Evolutionary conservation across 2,329 filamentous ascomycete species (phyloP).

Genomic region (Waltergamsia citrina): DNA sequence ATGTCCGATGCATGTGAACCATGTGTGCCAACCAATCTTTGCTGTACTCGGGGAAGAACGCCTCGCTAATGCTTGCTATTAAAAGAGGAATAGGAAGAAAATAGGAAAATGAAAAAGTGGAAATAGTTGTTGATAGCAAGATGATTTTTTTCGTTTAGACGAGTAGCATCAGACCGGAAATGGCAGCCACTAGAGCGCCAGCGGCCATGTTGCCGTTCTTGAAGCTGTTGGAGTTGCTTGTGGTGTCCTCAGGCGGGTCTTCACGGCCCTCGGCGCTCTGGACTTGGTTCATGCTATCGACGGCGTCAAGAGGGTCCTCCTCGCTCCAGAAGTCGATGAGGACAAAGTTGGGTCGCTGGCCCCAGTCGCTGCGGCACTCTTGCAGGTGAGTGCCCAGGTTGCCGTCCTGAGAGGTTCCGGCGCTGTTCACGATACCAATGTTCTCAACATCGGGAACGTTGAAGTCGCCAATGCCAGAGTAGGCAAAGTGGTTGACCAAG

Average conservation of each 20-base stretch:
- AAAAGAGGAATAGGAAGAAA: too few species aligned
- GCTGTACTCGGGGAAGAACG: too few species aligned
- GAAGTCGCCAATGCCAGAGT: constrained; percentile 46
- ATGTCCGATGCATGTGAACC: too few species aligned
- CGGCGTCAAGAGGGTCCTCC: constrained; percentile 58
- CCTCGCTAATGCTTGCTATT: too few species aligned
- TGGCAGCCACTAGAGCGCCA: too few species aligned
- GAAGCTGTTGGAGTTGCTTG: too few species aligned
- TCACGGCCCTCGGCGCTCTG: constrained; percentile 25
- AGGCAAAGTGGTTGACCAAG: constrained; percentile 74
- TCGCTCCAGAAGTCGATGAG: constrained; percentile 75
- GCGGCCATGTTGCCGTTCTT: too few species aligned
- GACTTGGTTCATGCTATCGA: constrained; percentile 58
- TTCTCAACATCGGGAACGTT: constrained; percentile 51
- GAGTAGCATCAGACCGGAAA: too few species aligned
- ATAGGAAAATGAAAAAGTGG: too few species aligned
- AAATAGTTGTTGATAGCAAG: too few species aligned
- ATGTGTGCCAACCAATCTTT: too few species aligned
- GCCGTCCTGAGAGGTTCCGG: constrained; percentile 41
- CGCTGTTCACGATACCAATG: constrained; percentile 56
- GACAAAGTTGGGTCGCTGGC: constrained; percentile 58
- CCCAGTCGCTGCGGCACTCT: constrained; percentile 48
- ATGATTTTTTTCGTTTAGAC: too few species aligned
- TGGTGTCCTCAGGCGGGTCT: constrained; percentile 14
- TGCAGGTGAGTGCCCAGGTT: constrained; percentile 43